Conservation (phyloP, 2,329 filamentous ascomycete genomes). For the Metarhizium guizhouense region DNA sequence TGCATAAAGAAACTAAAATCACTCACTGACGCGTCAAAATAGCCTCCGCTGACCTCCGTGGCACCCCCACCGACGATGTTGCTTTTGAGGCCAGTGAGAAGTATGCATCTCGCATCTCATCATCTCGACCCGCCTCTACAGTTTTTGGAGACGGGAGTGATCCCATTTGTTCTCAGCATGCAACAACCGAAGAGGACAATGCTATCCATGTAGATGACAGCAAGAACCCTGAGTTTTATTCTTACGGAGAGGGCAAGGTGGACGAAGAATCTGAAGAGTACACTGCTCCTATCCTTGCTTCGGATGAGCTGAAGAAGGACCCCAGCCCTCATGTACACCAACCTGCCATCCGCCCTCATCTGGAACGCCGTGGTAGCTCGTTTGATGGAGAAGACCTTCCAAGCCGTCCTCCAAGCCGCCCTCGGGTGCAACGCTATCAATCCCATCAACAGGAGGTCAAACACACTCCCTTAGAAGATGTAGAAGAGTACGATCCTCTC, state of each 20-base stretch:
- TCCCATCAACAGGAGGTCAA: constrained; percentile 41
- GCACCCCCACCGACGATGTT: constrained; percentile 84
- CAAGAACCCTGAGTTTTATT: constrained; percentile 27
- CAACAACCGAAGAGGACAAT: constrained; percentile 41
- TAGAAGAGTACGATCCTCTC: constrained; percentile 89
- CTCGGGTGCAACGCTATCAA: constrained; percentile 47
- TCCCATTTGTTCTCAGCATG: constrained; percentile 17
- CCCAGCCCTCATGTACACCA: constrained; percentile 59
- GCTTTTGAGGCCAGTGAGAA: constrained; percentile 83
- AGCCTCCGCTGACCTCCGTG: constrained; percentile 56
- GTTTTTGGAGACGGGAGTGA: constrained; percentile 18
- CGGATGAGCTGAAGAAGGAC: constrained; percentile 76
- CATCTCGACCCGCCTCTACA: constrained; percentile 47
- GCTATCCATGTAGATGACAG: constrained; percentile 67
- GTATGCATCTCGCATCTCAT: constrained; percentile 66
- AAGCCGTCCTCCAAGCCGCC: constrained; percentile 56
- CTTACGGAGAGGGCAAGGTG: constrained; percentile 33
- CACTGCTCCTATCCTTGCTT: constrained; percentile 73
- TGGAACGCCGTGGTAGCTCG: constrained; percentile 52
- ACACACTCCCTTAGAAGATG: constrained; percentile 70
- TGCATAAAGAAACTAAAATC: constrained; percentile 8
- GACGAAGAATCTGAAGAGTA: constrained; percentile 53
- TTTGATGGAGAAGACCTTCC: constrained; percentile 47
- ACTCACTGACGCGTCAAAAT: constrained; percentile 12
- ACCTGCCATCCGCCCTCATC: constrained; percentile 71